Base-by-base conservation (phyloP, 495 filamentous ascomycete genomes). In the Trichocladium antarcticum region DNA sequence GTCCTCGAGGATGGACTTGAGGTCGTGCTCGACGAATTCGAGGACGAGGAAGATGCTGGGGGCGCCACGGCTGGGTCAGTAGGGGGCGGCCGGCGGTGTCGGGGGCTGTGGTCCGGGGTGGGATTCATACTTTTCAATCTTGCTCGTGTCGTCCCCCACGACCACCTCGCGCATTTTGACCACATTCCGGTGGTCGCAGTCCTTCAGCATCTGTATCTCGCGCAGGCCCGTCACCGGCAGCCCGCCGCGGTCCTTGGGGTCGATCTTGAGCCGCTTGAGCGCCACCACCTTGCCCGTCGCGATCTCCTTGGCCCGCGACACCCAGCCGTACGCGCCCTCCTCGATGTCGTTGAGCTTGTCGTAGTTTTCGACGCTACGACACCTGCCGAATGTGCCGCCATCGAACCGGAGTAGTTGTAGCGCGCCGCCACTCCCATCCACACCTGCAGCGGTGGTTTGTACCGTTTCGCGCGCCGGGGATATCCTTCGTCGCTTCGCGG, bases 1-100 rank as follows among this genome's bases (percentile, higher is more conserved):
- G 59, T 89, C 85, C 56, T 93, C 85, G 51, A 90, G 83, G 49
- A 98, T 76, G 49, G 85, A 85, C 70, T 94, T 95, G 51, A 98
- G 83, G 66, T 98, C 92, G 73, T 98, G 92, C 73, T 96, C 90
- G 61, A 95, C 74, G 70, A 97, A 98, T 66, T 95, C 89, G 79
- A 98, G 89, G 49, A 98, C 92, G 42, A 98, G 81, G 72, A 84
- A 97, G 53, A 95, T 81, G 71, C 86, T 89, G 63, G 19, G 16
- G 15, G 11, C n/a, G n/a, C n/a, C n/a, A n/a, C n/a, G n/a, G n/a
- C 3, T 15, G 8, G 0, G 11, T 48, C 20, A 32, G 45, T 24
- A n/a, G n/a, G n/a, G n/a, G n/a, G n/a, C n/a, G n/a, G n/a, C n/a
- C n/a, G n/a, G n/a, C n/a, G n/a, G n/a, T n/a, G n/a, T n/a, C n/a